Conservation (phyloP, 192 early-diverging fungal species). For the Spizellomyces sp. region DNA sequence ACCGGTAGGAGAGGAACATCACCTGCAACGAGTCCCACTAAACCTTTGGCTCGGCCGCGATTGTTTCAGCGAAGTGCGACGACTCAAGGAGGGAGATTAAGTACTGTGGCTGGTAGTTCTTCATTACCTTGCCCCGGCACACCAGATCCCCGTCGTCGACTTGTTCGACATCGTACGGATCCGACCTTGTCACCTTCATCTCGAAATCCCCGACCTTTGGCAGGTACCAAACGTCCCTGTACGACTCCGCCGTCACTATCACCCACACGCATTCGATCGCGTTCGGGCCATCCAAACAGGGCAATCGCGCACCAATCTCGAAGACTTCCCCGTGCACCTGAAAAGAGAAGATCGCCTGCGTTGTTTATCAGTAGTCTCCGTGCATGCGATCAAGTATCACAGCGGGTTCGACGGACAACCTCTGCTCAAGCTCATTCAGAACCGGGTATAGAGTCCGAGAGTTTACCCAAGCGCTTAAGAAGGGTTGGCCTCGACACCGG, state of each 20-base stretch:
- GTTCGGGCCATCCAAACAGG: too few relatives aligned
- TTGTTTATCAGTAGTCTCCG: too few relatives aligned
- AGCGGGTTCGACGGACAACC: too few relatives aligned
- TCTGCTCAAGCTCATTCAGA: too few relatives aligned
- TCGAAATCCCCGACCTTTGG: constrained; percentile 1
- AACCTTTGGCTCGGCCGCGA: not conserved
- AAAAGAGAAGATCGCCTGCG: not conserved
- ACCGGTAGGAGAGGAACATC: not conserved
- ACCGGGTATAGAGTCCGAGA: too few relatives aligned
- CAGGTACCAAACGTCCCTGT: constrained; percentile 22
- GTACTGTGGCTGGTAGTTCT: not conserved
- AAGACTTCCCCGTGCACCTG: not conserved
- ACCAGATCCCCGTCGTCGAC: constrained; percentile 19
- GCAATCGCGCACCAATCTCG: too few relatives aligned
- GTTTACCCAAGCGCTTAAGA: too few relatives aligned
- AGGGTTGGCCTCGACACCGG: too few relatives aligned
- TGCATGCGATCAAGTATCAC: too few relatives aligned
- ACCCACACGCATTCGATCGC: not conserved
- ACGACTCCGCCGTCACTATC: constrained; percentile 19
- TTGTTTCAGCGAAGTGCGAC: not conserved
- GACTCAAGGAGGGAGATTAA: not conserved
- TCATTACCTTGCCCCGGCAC: constrained; percentile 7
- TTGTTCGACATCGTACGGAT: constrained; percentile 20
- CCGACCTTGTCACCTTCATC: not conserved
- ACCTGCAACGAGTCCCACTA: not conserved